Percentiles rank a stretch among this genome's conserved stretches.
These are phyloP conservation scores for Sophora flavescens DNA, from an alignment of 306 rosid species.

Conservation along the genomic window DNA sequence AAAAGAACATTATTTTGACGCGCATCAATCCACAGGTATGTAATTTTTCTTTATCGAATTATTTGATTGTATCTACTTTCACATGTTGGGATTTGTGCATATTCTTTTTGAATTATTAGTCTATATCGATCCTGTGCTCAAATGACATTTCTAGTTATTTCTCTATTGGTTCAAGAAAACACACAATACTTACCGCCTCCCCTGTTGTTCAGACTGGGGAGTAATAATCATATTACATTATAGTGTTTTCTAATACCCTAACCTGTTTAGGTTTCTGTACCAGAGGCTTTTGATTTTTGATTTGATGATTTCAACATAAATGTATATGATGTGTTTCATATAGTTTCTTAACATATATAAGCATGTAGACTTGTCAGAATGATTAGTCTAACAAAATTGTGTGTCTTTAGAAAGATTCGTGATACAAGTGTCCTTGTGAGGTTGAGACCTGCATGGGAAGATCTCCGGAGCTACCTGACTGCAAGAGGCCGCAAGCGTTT, in stretches of 20 bases:
- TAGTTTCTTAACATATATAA: background rate
- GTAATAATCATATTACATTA: background rate
- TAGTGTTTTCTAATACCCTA: background rate
- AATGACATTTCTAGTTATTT: conserved; percentile 13
- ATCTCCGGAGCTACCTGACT: conserved; percentile 93
- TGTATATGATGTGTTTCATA: conserved; percentile 8
- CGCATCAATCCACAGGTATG: conserved; percentile 97
- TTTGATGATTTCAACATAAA: background rate
- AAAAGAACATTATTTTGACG: conserved; percentile 90
- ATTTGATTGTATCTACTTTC: conserved; percentile 29
- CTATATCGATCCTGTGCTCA: background rate
- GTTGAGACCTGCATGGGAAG: conserved; percentile 99
- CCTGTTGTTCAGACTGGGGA: background rate
- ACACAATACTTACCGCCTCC: background rate
- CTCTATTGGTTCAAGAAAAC: background rate
- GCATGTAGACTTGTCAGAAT: conserved; percentile 5
- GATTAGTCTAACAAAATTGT: conserved; percentile 16
- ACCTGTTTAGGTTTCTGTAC: background rate
- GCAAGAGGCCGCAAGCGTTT: conserved; percentile 99
- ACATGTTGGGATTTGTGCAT: background rate
- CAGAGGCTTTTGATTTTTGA: conserved; percentile 4
- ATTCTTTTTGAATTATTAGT: background rate
- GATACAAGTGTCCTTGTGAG: conserved; percentile 99
- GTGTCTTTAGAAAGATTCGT: conserved; percentile 69
- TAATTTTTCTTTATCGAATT: conserved; percentile 24